Base-by-base conservation (phyloP, 2,329 filamentous ascomycete genomes). In the Apiospora saccharicola region DNA sequence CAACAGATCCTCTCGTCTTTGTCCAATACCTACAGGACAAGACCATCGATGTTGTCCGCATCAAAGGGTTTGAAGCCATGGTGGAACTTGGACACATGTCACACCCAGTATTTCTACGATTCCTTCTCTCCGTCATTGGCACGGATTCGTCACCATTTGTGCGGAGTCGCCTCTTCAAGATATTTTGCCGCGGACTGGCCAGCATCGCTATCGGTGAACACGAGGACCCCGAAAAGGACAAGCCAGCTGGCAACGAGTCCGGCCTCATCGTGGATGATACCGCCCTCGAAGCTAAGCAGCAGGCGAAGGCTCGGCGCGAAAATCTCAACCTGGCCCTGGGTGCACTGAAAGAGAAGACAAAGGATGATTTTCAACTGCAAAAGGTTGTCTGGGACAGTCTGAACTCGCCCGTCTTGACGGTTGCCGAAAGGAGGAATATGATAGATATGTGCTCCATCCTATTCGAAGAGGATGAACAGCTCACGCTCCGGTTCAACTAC, bases 111-210 rank as follows among this genome's bases (percentile, higher is more conserved):
- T 85, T 92, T 61, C 84, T 91, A 75, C 85, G 83, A 68, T 86
- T 91, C 71, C 82, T 92, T 57, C 82, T 92, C 44, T 86, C 87
- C 34, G 85, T 87, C 22, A 82, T 92, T 71, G 90, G 89, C 73
- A 91, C 88, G 1, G 90, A 92, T 78, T 84, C 85, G 30, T 93
- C 91, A 1, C 90, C 91, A 0, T 92, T 86, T 76, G 87, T 92
- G 7, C 89, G 91, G 53, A 86, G 86, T 72, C 86, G 84, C 72
- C 85, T 92, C 19, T 90, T 91, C 75, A 87, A 90, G 74, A 83
- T 87, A 10, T 86, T 92, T 73, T 88, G 86, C 61, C 83, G 85
- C 30, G 91, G 90, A 5, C 82, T 93, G 53, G 91, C 90, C 4
- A 86, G 87, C 34, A 87, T 93, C 72, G 91, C 91, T 2, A 88